Percentiles rank a stretch among this genome's conserved stretches.
These are phyloP conservation scores for Hanseniaspora meyeri DNA, from an alignment of 805 yeast species.

Conservation along the genomic window DNA sequence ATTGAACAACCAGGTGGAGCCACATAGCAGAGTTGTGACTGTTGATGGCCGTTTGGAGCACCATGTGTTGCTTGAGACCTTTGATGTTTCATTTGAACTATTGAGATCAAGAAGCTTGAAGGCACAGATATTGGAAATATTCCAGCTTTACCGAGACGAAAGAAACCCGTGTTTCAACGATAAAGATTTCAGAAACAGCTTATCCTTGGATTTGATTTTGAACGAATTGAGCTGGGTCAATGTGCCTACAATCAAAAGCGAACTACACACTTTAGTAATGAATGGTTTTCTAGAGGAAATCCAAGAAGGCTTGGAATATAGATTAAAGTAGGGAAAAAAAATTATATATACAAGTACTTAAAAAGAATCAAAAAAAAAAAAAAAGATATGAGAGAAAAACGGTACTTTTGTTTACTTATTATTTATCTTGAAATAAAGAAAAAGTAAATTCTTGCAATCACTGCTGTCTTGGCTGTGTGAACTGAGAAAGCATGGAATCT, in stretches of 20 bases:
- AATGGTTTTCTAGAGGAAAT: constrained; percentile 3
- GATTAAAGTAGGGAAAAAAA: not conserved
- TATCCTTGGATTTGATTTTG: constrained; percentile 4
- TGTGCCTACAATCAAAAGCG: constrained; percentile 11
- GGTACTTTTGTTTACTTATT: not conserved
- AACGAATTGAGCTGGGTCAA: constrained; percentile 12
- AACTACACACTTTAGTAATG: not conserved
- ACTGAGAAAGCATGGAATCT: constrained; percentile 4
- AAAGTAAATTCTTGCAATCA: too few species aligned
- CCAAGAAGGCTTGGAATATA: not conserved
- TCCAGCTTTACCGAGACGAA: constrained; percentile 11
- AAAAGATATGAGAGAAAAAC: not conserved
- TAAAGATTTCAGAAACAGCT: constrained; percentile 2
- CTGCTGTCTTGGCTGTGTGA: not conserved
- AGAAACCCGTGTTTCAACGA: constrained; percentile 9
- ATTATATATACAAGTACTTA: not conserved
- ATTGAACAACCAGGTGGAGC: constrained; percentile 25
- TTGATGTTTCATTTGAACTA: constrained; percentile 11
- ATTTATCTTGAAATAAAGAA: not conserved
- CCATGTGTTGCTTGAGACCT: constrained; percentile 11
- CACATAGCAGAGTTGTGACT: constrained; percentile 23
- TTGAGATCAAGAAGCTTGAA: constrained; percentile 9
- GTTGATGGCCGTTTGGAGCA: constrained; percentile 19
- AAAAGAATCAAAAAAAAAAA: not conserved
- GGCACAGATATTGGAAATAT: constrained; percentile 12